Evolutionary conservation across 768 basidiomycete genomes (phyloP), one percentile per base, ranked within the genome.

Genomic region (Mrakia frigida): DNA sequence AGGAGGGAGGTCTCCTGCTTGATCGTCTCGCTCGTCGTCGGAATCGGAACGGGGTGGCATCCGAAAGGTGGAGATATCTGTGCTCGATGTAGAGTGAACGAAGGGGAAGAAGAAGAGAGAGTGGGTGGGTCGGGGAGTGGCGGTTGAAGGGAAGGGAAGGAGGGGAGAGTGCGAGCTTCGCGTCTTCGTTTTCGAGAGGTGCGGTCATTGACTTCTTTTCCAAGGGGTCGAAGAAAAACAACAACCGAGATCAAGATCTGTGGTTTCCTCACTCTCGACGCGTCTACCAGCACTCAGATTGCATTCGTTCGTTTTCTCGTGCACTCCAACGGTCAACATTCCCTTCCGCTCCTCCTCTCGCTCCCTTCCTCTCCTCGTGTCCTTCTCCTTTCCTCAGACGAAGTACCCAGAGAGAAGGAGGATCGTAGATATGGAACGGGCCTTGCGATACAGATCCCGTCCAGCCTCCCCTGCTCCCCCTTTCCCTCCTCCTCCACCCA

Each of bases 401-500:
- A n/a, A n/a, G n/a, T n/a, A n/a, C n/a, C n/a, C n/a, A n/a, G n/a
- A n/a, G n/a, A n/a, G n/a, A n/a, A n/a, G n/a, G n/a, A n/a, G 16
- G 16, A 52, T 52, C 23, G 39, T 41, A 41, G 11, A 41, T 14
- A 25, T 52, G 46, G n/a, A 53, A 56, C 70, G 46, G 31, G 14
- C 33, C 70, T 41, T 35, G n/a, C n/a, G n/a, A n/a, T n/a, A n/a
- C 50, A 60, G 33, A 35, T 13, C 59, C 31, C 56, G 37, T 56
- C 52, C 52, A 56, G 33, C 9, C 46, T 53, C 14, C 50, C 13
- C 53, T 21, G n/a, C n/a, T 28, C 37, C 31, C 50, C n/a, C n/a
- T n/a, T 71, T 25, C 35, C 21, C 46, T 71, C 53, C 53, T n/a
- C 14, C 28, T 18, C 53, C 46, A 71, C 71, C 43, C 56, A 56